These are phyloP conservation scores for Pythium sp. DNA, from an alignment of 352 stramenopile genomes.

Conservation along the genomic window DNA sequence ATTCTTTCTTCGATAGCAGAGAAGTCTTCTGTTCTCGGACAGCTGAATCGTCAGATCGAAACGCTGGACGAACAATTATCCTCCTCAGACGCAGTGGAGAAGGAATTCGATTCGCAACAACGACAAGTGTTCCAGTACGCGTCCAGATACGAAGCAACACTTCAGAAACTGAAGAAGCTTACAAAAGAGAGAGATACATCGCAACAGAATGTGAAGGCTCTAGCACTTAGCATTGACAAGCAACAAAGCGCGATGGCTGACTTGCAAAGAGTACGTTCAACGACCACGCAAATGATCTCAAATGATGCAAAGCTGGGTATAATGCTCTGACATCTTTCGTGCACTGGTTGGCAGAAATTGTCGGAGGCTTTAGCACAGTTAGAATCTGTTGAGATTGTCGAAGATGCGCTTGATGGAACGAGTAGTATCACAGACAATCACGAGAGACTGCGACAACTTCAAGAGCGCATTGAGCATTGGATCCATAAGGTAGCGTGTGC, in stretches of 20 bases:
- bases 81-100: not conserved
- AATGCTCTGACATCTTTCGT: not conserved
- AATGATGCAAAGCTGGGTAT: not conserved
- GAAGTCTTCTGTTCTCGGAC: not conserved
- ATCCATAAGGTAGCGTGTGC: not conserved
- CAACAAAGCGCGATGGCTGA: not conserved
- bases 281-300: not conserved
- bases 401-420: not conserved
- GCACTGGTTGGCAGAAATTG: not conserved
- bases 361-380: not conserved
- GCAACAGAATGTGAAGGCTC: not conserved
- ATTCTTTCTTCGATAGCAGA: not conserved
- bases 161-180: not conserved
- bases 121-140: constrained; percentile 3
- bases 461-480: not conserved
- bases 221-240: not conserved
- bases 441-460: not conserved
- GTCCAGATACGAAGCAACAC: not conserved
- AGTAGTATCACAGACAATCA: not conserved
- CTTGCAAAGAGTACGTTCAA: not conserved
- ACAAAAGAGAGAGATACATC: not conserved
- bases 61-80: not conserved
- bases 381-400: not conserved
- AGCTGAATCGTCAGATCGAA: not conserved
- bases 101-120: not conserved